Percentiles rank a stretch among this genome's conserved stretches.
These are phyloP conservation scores for Thymus quinquecostatus DNA, from an alignment of 257 asterid species.

Conservation along the genomic window DNA sequence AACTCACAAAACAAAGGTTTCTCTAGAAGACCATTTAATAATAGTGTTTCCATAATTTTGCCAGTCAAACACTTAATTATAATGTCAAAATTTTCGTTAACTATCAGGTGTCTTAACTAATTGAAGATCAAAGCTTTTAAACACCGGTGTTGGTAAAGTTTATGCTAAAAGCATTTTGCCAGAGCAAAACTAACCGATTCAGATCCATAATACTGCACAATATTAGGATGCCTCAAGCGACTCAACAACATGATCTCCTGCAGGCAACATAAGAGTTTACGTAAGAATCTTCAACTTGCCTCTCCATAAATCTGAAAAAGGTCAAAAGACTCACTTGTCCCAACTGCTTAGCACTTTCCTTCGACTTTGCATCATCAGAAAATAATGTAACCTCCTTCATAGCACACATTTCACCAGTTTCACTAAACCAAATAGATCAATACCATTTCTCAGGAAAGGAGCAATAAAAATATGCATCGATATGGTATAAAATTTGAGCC, in stretches of 20 bases:
- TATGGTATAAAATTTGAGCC: background rate
- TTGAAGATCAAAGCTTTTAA: slow-evolving; percentile 21
- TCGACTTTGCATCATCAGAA: slow-evolving; percentile 91
- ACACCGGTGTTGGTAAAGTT: slow-evolving; percentile 17
- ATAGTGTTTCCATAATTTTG: slow-evolving; percentile 21
- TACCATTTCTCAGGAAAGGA: slow-evolving; percentile 29
- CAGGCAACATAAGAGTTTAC: slow-evolving; percentile 31
- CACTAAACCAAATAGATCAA: slow-evolving; percentile 53
- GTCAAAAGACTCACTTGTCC: slow-evolving; percentile 69
- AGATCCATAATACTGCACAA: slow-evolving; percentile 94
- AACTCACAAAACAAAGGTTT: slow-evolving; percentile 9
- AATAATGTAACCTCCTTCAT: slow-evolving; percentile 97
- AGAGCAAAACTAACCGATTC: slow-evolving; percentile 69
- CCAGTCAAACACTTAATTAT: background rate
- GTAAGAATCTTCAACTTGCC: slow-evolving; percentile 31
- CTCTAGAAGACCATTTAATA: slow-evolving; percentile 3
- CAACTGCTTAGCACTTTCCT: slow-evolving; percentile 96
- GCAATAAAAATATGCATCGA: slow-evolving; percentile 6
- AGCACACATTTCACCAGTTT: slow-evolving; percentile 97
- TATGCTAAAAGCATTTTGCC: background rate
- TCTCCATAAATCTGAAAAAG: slow-evolving; percentile 14
- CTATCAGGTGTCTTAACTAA: slow-evolving; percentile 27
- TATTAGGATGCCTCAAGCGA: slow-evolving; percentile 89
- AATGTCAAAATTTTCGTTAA: background rate
- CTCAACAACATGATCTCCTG: slow-evolving; percentile 94